Evolutionary conservation across 208 protist species (phyloP).

Genomic region (Sergeia podlipaevii): DNA sequence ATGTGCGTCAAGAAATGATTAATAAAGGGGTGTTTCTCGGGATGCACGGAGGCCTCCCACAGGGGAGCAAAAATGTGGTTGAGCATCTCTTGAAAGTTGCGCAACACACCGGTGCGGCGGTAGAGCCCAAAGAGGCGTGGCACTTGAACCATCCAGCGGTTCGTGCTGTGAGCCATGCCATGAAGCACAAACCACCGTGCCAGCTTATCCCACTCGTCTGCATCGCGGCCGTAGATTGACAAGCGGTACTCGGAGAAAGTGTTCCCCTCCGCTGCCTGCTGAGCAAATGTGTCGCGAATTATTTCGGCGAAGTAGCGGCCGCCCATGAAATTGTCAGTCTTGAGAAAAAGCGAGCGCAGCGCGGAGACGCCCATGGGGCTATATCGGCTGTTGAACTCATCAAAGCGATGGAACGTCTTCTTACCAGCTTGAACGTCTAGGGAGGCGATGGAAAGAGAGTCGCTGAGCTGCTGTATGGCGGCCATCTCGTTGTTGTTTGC

Average conservation of each 20-base stretch:
- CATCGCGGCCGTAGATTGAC: conserved; percentile 72
- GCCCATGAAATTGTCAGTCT: conserved; percentile 88
- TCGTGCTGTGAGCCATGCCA: conserved; percentile 90
- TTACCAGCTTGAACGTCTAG: conserved; percentile 83
- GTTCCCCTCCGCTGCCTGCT: conserved; percentile 44
- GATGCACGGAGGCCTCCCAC: conserved; percentile 96
- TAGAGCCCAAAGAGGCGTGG: conserved; percentile 89
- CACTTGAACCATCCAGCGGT: conserved; percentile 97
- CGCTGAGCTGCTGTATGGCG: conserved; percentile 19
- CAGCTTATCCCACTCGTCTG: conserved; percentile 68
- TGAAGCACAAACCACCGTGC: conserved; percentile 83
- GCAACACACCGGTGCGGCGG: conserved; percentile 44
- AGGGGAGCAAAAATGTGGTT: conserved; percentile 96
- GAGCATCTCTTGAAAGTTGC: conserved; percentile 94
- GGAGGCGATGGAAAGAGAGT: conserved; percentile 61
- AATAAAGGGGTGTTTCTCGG: conserved; percentile 89
- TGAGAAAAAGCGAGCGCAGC: conserved; percentile 74
- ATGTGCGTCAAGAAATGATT: conserved; percentile 93
- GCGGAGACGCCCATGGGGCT: conserved; percentile 62
- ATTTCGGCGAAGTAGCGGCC: conserved; percentile 90
- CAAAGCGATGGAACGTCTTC: conserved; percentile 85
- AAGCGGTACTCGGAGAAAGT: conserved; percentile 83
- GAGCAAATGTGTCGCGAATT: conserved; percentile 44
- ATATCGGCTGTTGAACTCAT: conserved; percentile 87
- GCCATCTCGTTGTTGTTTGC: conserved; percentile 37